Conservation (phyloP, 2,329 filamentous ascomycete genomes). For the Dactylellina haptotyla region DNA sequence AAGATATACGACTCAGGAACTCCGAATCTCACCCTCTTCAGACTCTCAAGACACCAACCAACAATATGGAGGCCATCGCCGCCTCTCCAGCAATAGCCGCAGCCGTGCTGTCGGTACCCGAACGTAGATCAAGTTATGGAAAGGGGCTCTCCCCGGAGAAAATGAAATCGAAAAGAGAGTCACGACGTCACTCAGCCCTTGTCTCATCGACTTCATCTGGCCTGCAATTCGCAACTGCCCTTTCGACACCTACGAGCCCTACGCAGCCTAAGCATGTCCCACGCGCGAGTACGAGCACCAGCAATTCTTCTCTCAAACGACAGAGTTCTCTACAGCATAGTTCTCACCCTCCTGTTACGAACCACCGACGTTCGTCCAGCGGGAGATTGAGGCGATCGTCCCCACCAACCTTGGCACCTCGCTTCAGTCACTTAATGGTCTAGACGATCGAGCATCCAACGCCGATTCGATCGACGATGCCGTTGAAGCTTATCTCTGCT, state of each 20-base stretch:
- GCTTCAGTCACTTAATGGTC: constrained; percentile 63
- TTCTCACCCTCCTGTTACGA: constrained; percentile 41
- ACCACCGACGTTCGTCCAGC: constrained; percentile 48
- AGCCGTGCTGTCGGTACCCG: constrained; percentile 54
- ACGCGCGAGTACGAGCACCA: constrained; percentile 53
- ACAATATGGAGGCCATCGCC: constrained; percentile 52
- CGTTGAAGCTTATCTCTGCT: constrained; percentile 84
- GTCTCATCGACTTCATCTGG: constrained; percentile 55
- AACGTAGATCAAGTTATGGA: constrained; percentile 52
- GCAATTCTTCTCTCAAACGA: constrained; percentile 55
- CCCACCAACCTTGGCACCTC: constrained; percentile 45
- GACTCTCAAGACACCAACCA: constrained; percentile 44
- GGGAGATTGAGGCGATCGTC: constrained; percentile 51
- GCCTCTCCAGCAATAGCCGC: constrained; percentile 53
- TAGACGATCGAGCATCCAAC: constrained; percentile 78
- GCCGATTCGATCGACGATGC: constrained; percentile 88
- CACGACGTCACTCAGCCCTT: constrained; percentile 53
- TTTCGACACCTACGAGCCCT: constrained; percentile 56
- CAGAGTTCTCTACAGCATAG: constrained; percentile 54
- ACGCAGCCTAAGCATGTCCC: constrained; percentile 52
- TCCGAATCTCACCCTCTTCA: constrained; percentile 55
- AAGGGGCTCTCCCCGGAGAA: constrained; percentile 53
- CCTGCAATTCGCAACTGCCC: constrained; percentile 54
- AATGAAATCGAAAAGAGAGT: constrained; percentile 54
- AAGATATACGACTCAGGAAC: constrained; percentile 54